Percentiles rank a stretch among this genome's conserved stretches.
Evolutionary conservation across 2,329 filamentous ascomycete genomes (phyloP).

Genomic region (Escovopsis weberi): DNA sequence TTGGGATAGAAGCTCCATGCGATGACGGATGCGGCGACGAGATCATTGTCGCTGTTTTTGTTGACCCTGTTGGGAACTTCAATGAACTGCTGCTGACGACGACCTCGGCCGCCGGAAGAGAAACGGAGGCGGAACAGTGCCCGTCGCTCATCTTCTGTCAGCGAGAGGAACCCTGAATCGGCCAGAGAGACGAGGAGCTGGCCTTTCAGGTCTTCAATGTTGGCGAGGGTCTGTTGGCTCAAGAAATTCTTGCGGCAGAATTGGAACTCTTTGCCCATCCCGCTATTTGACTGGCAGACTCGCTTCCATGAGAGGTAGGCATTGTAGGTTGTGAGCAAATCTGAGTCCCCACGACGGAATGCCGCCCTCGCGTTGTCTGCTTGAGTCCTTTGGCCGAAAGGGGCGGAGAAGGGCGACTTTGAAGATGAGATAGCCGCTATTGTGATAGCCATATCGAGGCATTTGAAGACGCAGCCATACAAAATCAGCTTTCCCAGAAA

Average conservation of each 20-base stretch:
- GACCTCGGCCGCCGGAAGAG: slow-evolving; percentile 31
- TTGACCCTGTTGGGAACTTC: slow-evolving; percentile 65
- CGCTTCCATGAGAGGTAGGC: slow-evolving; percentile 83
- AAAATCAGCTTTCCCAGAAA: slow-evolving; percentile 90
- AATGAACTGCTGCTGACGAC: slow-evolving; percentile 61
- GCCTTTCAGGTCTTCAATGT: slow-evolving; percentile 91
- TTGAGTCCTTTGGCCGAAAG: slow-evolving; percentile 70
- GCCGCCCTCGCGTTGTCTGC: slow-evolving; percentile 64
- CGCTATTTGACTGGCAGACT: slow-evolving; percentile 52
- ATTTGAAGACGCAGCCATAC: slow-evolving; percentile 74
- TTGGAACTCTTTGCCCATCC: slow-evolving; percentile 58
- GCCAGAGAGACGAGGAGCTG: slow-evolving; percentile 75
- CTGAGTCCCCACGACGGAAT: slow-evolving; percentile 79
- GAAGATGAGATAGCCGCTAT: slow-evolving; percentile 87
- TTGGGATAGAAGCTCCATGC: slow-evolving; percentile 96
- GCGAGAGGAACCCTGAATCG: slow-evolving; percentile 68
- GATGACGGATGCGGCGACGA: slow-evolving; percentile 66
- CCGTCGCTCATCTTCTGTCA: slow-evolving; percentile 59
- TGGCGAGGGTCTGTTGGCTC: slow-evolving; percentile 71
- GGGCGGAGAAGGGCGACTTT: slow-evolving; percentile 83
- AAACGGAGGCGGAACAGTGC: slow-evolving; percentile 56
- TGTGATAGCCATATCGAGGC: slow-evolving; percentile 80
- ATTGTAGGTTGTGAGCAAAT: slow-evolving; percentile 85
- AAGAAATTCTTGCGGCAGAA: slow-evolving; percentile 95
- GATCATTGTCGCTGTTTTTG: slow-evolving; percentile 63